These are phyloP conservation scores for Tetratostichococcus sp. DNA, from an alignment of 139 green algal species.

Conservation along the genomic window DNA sequence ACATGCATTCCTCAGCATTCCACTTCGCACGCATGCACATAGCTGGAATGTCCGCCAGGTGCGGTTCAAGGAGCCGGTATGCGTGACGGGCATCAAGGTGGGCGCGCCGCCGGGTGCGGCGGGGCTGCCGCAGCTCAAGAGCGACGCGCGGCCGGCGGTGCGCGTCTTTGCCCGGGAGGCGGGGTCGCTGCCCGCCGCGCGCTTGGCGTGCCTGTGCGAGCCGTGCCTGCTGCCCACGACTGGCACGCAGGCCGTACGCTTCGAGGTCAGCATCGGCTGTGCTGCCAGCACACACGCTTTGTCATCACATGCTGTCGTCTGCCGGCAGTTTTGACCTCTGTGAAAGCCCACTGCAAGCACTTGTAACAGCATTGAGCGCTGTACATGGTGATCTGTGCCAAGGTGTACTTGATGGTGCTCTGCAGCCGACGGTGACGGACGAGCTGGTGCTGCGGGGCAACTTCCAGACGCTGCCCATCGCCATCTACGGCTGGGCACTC, in stretches of 20 bases:
- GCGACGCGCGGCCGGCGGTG: too few species aligned
- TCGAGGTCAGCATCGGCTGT: too few species aligned
- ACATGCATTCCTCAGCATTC: too few species aligned
- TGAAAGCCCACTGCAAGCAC: too few species aligned
- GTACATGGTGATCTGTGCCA: neutral
- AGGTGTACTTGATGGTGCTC: too few species aligned
- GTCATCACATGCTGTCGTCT: too few species aligned
- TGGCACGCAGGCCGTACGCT: constrained; percentile 13
- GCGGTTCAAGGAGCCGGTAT: constrained; percentile 20
- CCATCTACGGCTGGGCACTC: constrained; percentile 33
- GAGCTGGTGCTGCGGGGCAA: constrained; percentile 48
- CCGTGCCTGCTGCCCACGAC: constrained; percentile 25
- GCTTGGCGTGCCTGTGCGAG: constrained; percentile 27
- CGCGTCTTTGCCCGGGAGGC: constrained; percentile 25
- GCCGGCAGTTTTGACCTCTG: too few species aligned
- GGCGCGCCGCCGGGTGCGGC: constrained; percentile 24
- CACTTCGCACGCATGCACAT: too few species aligned
- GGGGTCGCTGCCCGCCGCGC: neutral
- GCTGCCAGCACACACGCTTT: too few species aligned
- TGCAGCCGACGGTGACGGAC: constrained; percentile 49
- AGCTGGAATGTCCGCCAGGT: constrained; percentile 23
- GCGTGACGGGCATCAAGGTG: constrained; percentile 32
- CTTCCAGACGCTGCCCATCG: constrained; percentile 47
- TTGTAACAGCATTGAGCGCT: neutral
- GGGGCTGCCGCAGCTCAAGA: neutral